phyloP scores from a whole-genome alignment of 495 filamentous ascomycete species.

The Penicillium cataractarum region DNA sequence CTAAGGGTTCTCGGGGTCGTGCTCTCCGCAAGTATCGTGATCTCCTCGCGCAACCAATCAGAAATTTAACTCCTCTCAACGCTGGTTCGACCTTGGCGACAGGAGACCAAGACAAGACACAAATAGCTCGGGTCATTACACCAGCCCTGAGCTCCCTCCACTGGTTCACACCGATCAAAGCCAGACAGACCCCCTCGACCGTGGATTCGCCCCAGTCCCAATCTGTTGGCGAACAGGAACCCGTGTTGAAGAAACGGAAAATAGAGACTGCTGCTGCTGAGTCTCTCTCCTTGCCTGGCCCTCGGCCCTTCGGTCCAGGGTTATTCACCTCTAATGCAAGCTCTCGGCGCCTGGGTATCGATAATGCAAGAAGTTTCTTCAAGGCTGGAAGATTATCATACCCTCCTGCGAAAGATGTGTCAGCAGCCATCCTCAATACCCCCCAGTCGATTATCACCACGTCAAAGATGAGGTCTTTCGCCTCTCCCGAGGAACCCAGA shows the following conservation, averaged over 20 bases:
- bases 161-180: not conserved
- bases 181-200: not conserved
- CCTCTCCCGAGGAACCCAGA: not conserved
- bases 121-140: not conserved
- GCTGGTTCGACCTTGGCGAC: not conserved
- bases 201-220: not conserved
- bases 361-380: not conserved
- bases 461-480: not conserved
- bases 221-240: not conserved
- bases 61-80: not conserved
- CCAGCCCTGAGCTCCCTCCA: too few relatives aligned
- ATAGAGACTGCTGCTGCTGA: not conserved
- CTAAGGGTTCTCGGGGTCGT: not conserved
- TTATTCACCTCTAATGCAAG: not conserved
- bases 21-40: too few relatives aligned
- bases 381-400: not conserved
- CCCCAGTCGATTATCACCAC: not conserved
- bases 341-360: not conserved
- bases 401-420: not conserved
- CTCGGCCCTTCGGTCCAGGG: not conserved
- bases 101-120: not conserved
- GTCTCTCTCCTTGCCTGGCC: not conserved
- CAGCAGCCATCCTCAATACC: not conserved
- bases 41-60: too few relatives aligned
- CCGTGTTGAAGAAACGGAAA: not conserved